Evolutionary conservation across 495 filamentous ascomycete genomes (phyloP), one percentile per base, ranked within the genome.

Genomic region (Penicillium malachiteum): DNA sequence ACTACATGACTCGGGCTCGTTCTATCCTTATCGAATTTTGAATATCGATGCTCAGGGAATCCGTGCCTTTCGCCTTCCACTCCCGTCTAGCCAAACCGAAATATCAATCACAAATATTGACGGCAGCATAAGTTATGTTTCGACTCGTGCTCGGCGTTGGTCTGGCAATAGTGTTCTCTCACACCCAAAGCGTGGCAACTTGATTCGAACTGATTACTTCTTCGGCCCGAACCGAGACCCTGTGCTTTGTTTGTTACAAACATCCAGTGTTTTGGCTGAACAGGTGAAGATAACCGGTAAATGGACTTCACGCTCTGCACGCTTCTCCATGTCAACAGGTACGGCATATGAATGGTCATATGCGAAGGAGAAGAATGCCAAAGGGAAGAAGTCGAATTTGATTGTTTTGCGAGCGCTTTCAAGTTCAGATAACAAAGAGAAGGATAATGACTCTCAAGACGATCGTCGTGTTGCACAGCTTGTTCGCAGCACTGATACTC

Each of bases 311-410:
- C 73, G 81, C 21, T 63, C 70, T 14, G 57, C 66, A 5, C 34
- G 31, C 3, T 80, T 83, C 55, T 50, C 46, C 11, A 64, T 73
- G 16, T 70, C 64, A 3, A 54, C 65, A 30, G 70, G 76, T 1
- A 65, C 65, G 8, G 54, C 52, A n/a, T 79, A 80, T 51, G 66
- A 74, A 51, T 84, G 81, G 81, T 62, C 63, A 0, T 83, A 84
- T 62, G 74, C 62, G 10, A 65, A 66, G 31, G 58, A 69, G 30
- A 59, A 54, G 11, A 70, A 71, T 30, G 55, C 71, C 13, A 63
- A 67, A n/a, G 56, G 67, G 14, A 48, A 58, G 21, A 60, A 64
- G 8, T 58, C 63, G 37, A 73, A 62, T 9, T 51, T 77, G 55
- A 56, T 80, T 14, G 52, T 80, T 14, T 57, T 81, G 48, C 39